Conservation (phyloP, 176 grass and related monocot species). For the Hordeum vulgare region MorexV3_pseudomolecules_assembly NC_058518.1:378998377-378998876, state of each 20-base stretch:
- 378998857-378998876: slow-evolving; percentile 44
- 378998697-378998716: slow-evolving; percentile 46
- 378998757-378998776: slow-evolving; percentile 37
- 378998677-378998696: slow-evolving; percentile 58
- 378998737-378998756: slow-evolving; percentile 53
- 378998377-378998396: slow-evolving; percentile 33
- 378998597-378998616: slow-evolving; percentile 82
- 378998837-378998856: slow-evolving; percentile 38
- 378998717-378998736: slow-evolving; percentile 27
- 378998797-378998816: slow-evolving; percentile 33
- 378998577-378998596: slow-evolving; percentile 36
- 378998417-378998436: slow-evolving; percentile 76
- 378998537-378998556: slow-evolving; percentile 11
- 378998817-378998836: slow-evolving; percentile 37
- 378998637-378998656: slow-evolving; percentile 41
- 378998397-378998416: slow-evolving; percentile 77
- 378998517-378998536: slow-evolving; percentile 15
- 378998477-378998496: slow-evolving; percentile 79
- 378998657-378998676: slow-evolving; percentile 49
- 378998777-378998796: slow-evolving; percentile 40
- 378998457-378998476: slow-evolving; percentile 96
- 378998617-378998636: slow-evolving; percentile 88
- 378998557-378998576: background rate
- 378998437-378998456: slow-evolving; percentile 70
- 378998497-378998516: slow-evolving; percentile 73